These are phyloP conservation scores for Leptographium galeiforme DNA, from an alignment of 2,329 filamentous ascomycete genomes.

Conservation along the genomic window DNA sequence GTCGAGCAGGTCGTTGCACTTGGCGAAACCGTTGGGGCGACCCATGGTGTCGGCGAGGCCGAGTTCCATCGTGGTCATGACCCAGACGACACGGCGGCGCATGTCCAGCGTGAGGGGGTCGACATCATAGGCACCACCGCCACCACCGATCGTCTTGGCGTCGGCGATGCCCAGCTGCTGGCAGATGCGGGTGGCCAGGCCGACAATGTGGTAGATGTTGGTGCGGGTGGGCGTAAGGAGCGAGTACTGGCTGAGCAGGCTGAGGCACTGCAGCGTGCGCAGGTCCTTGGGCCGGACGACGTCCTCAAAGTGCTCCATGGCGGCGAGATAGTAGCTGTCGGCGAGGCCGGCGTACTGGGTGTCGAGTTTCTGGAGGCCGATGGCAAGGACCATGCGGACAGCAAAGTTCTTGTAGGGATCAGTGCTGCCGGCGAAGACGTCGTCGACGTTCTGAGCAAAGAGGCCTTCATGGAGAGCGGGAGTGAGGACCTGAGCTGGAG, in stretches of 20 bases:
- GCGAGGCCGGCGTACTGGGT: conserved; percentile 83
- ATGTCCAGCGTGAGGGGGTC: conserved; percentile 75
- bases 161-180: conserved; percentile 81
- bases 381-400: conserved; percentile 81
- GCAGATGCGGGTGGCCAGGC: conserved; percentile 73
- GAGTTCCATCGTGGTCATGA: conserved; percentile 75
- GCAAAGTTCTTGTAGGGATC: conserved; percentile 82
- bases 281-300: conserved; percentile 82
- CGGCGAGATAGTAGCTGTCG: conserved; percentile 87
- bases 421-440: conserved; percentile 61
- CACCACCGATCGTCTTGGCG: conserved; percentile 70
- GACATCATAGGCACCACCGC: conserved; percentile 43
- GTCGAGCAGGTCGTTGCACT: conserved; percentile 68
- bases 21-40: conserved; percentile 73
- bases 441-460: conserved; percentile 63
- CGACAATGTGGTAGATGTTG: conserved; percentile 85
- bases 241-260: conserved; percentile 81
- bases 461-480: conserved; percentile 76
- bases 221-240: conserved; percentile 83
- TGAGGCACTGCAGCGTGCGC: conserved; percentile 79
- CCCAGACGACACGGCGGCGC: conserved; percentile 80
- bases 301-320: conserved; percentile 70
- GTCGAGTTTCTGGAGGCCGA: conserved; percentile 86
- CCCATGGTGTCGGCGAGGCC: conserved; percentile 81
- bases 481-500: conserved; percentile 69